Percentiles rank a stretch among this genome's conserved stretches.
phyloP scores from a whole-genome alignment of 106 monocot species.

The Dactylorhiza incarnata region DNA sequence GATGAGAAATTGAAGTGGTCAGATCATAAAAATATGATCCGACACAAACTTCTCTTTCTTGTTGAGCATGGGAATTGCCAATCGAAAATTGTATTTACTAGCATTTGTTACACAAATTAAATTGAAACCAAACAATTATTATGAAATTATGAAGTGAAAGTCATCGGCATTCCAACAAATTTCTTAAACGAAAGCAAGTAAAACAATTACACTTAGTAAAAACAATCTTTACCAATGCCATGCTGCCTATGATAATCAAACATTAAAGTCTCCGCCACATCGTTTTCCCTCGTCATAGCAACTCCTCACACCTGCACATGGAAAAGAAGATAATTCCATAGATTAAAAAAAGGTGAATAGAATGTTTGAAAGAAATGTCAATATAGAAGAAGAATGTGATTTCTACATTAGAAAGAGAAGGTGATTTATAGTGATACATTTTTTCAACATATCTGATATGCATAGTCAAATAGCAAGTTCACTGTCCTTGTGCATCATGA shows the following conservation, averaged over 20 bases:
- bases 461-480: neutral
- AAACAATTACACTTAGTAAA: neutral
- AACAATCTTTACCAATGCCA: slow-evolving; percentile 42
- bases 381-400: neutral
- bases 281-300: slow-evolving; percentile 87
- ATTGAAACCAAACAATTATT: no score
- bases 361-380: neutral
- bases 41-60: no score
- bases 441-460: neutral
- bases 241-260: slow-evolving; percentile 82
- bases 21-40: no score
- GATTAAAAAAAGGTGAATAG: neutral
- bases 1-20: neutral
- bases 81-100: no score
- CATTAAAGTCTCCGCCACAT: slow-evolving; percentile 71
- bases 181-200: neutral
- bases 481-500: neutral
- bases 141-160: no score
- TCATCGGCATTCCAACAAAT: no score
- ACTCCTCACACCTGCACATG: slow-evolving; percentile 56
- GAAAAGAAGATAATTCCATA: neutral
- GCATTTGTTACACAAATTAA: no score
- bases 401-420: neutral
- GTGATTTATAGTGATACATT: no score
- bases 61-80: no score